Base-by-base conservation (phyloP, 345 rosid genomes). In the Pistacia integerrima region DNA sequence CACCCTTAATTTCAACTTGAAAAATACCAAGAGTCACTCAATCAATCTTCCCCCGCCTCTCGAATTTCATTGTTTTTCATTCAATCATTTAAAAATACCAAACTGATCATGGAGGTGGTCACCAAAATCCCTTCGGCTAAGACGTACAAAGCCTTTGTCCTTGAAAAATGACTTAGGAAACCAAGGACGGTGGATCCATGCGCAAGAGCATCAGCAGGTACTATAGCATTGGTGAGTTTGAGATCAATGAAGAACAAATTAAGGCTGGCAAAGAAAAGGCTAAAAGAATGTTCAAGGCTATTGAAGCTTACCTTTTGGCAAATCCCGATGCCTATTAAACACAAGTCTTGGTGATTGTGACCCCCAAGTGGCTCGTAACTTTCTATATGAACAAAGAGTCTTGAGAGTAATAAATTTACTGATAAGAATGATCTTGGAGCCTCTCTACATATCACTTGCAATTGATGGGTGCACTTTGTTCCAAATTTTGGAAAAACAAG, bases 281-380 rank as follows among this genome's bases (percentile, higher is more conserved):
- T 5, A 1, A 11, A n/a, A 83, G 72, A 41, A 3, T 83, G 51
- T 77, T 59, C 76, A 80, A 81, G 74, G 78, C 78, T 20, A 63
- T 87, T 14, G 87, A 83, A 79, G 85, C 78, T 41, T 62, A 87
- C 62, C 83, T 87, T 62, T 7, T 83, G 59, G 82, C 85, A 4
- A 83, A 87, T 70, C 88, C 90, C 18, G 51, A 80, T 51, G 82
- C 76, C 62, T 86, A 69, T 67, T 49, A 49, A 49, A 10, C 2
- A 30, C 33, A 52, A 14, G 56, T 3, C 17, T 52, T 52, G 18
- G 17, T 52, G 56, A 52, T 12, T 52, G 56, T 52, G 56, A 52
- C 56, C 54, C 13, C 56, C 56, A 52, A 16, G 12, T 49, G 54
- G 54, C 54, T 49, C 8, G 54, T 10, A 49, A 49, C 3, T 49